Percentiles rank a stretch among this genome's conserved stretches.
Conservation (phyloP, 345 rosid genomes). For the Clarkia xantiana region DNA sequence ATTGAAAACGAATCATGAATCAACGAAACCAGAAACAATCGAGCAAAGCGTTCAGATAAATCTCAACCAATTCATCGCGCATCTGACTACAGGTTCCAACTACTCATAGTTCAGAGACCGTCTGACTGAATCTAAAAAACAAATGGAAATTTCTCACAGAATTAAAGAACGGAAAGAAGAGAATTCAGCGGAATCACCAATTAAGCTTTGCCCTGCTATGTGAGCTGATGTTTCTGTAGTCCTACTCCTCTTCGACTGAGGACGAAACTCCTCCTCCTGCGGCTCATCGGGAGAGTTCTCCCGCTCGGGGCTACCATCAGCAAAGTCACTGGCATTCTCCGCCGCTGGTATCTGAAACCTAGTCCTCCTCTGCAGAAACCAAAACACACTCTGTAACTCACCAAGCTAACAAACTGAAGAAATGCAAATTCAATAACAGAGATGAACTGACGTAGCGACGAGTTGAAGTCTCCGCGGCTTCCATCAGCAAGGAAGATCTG, state of each 20-base stretch:
- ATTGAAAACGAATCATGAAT: no score
- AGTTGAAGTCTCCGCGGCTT: constrained; percentile 29
- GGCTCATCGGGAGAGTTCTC: constrained; percentile 55
- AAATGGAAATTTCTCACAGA: no score
- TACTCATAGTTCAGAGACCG: no score
- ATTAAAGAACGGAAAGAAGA: neutral
- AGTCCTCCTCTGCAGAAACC: constrained; percentile 36
- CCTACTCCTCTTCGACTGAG: constrained; percentile 59
- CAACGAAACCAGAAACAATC: no score
- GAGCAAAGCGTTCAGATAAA: no score
- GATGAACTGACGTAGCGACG: constrained; percentile 31
- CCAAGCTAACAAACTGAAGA: neutral
- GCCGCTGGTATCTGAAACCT: constrained; percentile 23
- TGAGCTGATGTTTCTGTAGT: constrained; percentile 10
- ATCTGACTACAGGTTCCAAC: no score
- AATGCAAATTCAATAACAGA: neutral
- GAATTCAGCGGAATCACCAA: constrained; percentile 26
- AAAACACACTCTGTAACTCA: neutral
- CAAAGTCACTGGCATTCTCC: constrained; percentile 32
- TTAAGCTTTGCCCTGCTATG: constrained; percentile 36
- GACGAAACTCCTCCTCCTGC: constrained; percentile 58
- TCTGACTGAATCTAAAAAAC: no score
- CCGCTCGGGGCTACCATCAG: constrained; percentile 40
- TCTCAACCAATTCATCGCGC: no score
- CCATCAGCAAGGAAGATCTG: constrained; percentile 21